Percentiles rank a stretch among this genome's conserved stretches.
Evolutionary conservation across 768 basidiomycete species (phyloP).

Genomic region (Trichaptum fuscoviolaceum): DNA sequence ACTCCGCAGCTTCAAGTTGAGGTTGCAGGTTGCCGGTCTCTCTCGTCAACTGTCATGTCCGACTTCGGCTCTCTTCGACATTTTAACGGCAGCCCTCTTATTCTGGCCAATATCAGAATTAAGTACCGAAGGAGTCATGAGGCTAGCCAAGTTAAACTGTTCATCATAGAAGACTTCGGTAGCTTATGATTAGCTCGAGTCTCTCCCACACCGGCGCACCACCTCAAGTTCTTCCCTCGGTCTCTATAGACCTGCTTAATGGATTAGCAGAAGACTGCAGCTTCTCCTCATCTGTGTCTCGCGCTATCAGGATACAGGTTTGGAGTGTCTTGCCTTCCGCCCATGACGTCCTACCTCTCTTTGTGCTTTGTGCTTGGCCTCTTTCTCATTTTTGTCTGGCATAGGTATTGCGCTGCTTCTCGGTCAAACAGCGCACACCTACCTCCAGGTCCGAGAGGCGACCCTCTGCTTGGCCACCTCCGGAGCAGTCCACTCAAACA

Average conservation of each 20-base stretch:
- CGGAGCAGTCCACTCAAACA: slow-evolving; percentile 53
- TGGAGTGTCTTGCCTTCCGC: background rate
- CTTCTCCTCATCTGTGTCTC: too few species aligned
- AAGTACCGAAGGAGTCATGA: too few species aligned
- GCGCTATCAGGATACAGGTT: too few species aligned
- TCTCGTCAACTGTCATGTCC: too few species aligned
- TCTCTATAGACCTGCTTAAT: background rate
- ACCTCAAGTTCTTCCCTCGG: background rate
- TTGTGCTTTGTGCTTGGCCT: background rate
- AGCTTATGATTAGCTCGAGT: background rate
- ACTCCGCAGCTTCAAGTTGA: too few species aligned
- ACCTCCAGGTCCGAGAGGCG: slow-evolving; percentile 65
- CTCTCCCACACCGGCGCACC: background rate
- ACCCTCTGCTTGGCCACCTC: slow-evolving; percentile 63
- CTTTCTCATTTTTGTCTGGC: background rate
- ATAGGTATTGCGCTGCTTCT: background rate
- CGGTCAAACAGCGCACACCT: slow-evolving; percentile 17
- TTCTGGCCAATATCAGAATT: too few species aligned
- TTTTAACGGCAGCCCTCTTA: too few species aligned
- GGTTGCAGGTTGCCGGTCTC: too few species aligned
- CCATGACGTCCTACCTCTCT: background rate
- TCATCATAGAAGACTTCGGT: too few species aligned
- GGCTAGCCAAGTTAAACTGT: too few species aligned
- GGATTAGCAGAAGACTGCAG: background rate
- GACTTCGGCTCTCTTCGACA: too few species aligned